Conservation (phyloP, 208 protist genomes). For the Wallacemonas sp. region DNA sequence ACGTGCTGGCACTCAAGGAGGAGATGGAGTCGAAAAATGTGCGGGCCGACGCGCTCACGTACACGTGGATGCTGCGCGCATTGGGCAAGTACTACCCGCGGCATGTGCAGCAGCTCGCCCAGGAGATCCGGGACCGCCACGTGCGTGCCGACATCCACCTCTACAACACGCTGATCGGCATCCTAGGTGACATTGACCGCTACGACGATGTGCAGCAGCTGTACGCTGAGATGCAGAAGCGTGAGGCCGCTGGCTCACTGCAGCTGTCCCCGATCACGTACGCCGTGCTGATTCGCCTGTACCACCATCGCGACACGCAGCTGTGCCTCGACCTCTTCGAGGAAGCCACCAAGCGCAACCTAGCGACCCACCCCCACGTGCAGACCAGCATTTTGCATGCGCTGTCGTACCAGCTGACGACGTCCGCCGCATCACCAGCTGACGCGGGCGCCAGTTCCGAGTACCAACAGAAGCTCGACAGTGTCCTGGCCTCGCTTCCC, state of each 20-base stretch:
- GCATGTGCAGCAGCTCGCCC: conserved; percentile 72
- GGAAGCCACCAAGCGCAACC: conserved; percentile 62
- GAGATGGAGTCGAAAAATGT: conserved; percentile 62
- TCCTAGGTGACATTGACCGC: conserved; percentile 72
- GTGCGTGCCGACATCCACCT: conserved; percentile 75
- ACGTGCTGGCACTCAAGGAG: conserved; percentile 63
- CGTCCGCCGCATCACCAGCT: conserved; percentile 6
- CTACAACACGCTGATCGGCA: conserved; percentile 82
- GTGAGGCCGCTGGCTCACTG: conserved; percentile 73
- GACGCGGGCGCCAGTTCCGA: background rate
- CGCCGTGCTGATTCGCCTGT: conserved; percentile 76
- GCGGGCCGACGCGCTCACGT: conserved; percentile 66
- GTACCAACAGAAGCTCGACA: conserved; percentile 39
- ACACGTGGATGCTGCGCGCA: conserved; percentile 77
- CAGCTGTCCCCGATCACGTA: conserved; percentile 78
- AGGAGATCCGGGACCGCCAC: conserved; percentile 56
- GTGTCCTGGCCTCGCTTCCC: conserved; percentile 51
- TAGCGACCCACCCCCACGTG: conserved; percentile 81
- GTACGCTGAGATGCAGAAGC: conserved; percentile 61
- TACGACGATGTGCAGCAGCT: conserved; percentile 52
- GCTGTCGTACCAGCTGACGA: conserved; percentile 20
- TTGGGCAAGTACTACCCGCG: conserved; percentile 85
- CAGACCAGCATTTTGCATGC: conserved; percentile 83
- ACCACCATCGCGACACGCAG: conserved; percentile 38
- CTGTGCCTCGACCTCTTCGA: conserved; percentile 52